phyloP scores from a whole-genome alignment of 148 eudicot species.

The Suaeda aralocaspica region DNA sequence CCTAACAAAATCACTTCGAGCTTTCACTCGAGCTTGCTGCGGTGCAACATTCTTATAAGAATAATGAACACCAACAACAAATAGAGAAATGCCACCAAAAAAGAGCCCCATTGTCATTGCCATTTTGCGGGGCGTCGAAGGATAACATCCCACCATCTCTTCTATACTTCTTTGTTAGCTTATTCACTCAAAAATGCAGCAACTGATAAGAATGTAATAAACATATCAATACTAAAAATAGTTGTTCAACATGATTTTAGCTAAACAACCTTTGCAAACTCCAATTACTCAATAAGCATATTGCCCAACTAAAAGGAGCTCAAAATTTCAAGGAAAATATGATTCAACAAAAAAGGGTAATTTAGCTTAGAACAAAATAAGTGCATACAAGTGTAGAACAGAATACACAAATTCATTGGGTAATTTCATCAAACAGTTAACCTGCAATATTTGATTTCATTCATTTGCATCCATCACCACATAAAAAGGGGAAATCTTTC shows the following conservation, averaged over 20 bases:
- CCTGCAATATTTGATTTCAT: constrained; percentile 1
- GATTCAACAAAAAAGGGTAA: not conserved
- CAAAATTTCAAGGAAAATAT: not conserved
- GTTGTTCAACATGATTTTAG: too few species aligned
- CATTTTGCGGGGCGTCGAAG: constrained; percentile 66
- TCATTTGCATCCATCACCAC: not conserved
- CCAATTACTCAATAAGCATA: not conserved
- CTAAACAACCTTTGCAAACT: too few species aligned
- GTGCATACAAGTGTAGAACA: not conserved
- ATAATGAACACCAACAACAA: constrained; percentile 58
- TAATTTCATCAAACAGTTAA: constrained; percentile 8
- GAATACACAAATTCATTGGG: not conserved
- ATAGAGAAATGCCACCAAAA: constrained; percentile 51
- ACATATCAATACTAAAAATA: too few species aligned
- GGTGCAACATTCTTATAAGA: constrained; percentile 77
- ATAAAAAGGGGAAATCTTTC: not conserved
- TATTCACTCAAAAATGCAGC: not conserved
- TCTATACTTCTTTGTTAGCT: not conserved
- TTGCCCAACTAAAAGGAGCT: too few species aligned
- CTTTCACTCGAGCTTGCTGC: constrained; percentile 83
- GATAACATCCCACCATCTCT: constrained; percentile 64
- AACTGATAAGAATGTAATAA: too few species aligned
- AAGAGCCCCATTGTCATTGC: constrained; percentile 51
- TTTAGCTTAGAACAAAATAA: not conserved
- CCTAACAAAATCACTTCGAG: constrained; percentile 67